Evolutionary conservation across 2,329 filamentous ascomycete species (phyloP).

Genomic region (Trichoderma sp.): DNA sequence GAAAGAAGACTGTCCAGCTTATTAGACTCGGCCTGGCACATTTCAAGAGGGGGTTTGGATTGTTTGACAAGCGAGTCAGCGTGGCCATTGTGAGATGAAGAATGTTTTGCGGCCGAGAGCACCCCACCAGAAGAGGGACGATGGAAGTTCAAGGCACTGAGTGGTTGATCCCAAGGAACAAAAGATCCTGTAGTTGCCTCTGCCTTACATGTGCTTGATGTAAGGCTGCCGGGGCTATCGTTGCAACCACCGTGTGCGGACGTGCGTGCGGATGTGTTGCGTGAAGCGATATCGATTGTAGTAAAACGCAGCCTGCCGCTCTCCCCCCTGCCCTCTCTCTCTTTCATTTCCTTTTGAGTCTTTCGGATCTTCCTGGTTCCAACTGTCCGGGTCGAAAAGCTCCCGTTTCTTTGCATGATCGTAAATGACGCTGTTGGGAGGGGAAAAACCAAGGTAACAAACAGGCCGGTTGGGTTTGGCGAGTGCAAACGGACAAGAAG

Average conservation of each 20-base stretch:
- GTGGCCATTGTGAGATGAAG: conserved; percentile 1
- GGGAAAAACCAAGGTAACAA: not conserved
- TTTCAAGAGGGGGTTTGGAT: not conserved
- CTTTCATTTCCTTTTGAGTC: not conserved
- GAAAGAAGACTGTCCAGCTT: not conserved
- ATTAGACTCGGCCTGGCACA: not conserved
- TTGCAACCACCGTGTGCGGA: conserved; percentile 15
- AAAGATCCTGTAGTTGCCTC: conserved; percentile 9
- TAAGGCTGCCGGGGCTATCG: not conserved
- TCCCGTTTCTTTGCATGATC: not conserved
- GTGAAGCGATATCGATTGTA: conserved; percentile 5
- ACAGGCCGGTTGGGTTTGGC: not conserved
- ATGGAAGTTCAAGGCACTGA: not conserved
- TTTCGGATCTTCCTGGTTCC: not conserved
- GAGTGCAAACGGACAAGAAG: not conserved
- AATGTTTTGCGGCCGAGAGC: conserved; percentile 8
- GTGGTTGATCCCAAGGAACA: not conserved
- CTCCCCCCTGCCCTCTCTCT: not conserved
- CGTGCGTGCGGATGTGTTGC: conserved; percentile 8
- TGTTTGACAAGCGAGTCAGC: conserved; percentile 4
- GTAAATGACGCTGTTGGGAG: not conserved
- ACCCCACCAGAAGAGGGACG: not conserved
- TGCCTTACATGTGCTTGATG: too few species aligned
- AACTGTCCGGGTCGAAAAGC: too few species aligned
- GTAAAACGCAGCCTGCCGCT: not conserved